Percentiles rank a stretch among this genome's conserved stretches.
These are phyloP conservation scores for Pulchroboletus neoregius DNA, from an alignment of 1,284 basidiomycete genomes.

Conservation along the genomic window DNA sequence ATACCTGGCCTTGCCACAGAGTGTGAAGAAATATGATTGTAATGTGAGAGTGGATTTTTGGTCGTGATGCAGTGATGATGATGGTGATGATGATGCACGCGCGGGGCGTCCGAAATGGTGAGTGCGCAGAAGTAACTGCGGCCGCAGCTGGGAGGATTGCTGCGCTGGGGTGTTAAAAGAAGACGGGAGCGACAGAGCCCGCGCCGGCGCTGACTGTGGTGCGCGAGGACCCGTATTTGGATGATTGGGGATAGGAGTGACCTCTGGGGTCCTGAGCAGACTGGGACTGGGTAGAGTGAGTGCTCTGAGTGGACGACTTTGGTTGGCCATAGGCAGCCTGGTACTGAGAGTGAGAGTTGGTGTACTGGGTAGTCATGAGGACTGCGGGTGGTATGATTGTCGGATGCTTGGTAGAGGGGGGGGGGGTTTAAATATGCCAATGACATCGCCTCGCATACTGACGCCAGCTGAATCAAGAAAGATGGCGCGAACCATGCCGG, in stretches of 20 bases:
- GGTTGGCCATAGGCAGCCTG: slow-evolving; percentile 19
- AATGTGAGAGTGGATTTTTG: background rate
- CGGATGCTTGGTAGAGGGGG: background rate
- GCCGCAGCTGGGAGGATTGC: too few relatives aligned
- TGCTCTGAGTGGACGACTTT: slow-evolving; percentile 26
- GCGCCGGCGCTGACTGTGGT: slow-evolving; percentile 44
- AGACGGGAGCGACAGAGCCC: slow-evolving; percentile 43
- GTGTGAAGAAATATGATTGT: slow-evolving; percentile 3
- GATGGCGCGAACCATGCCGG: slow-evolving; percentile 21
- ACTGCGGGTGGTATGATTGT: background rate
- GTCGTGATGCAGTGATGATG: background rate
- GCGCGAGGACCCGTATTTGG: slow-evolving; percentile 37
- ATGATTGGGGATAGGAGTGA: slow-evolving; percentile 29
- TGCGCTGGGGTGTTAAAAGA: slow-evolving; percentile 40
- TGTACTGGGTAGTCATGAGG: slow-evolving; percentile 40
- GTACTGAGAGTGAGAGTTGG: slow-evolving; percentile 34
- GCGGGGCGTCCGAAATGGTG: too few relatives aligned
- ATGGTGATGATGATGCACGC: background rate
- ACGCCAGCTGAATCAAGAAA: too few relatives aligned
- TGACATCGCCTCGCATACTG: slow-evolving; percentile 29
- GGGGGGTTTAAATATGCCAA: slow-evolving; percentile 26
- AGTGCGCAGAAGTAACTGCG: too few relatives aligned
- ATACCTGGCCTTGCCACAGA: slow-evolving; percentile 1
- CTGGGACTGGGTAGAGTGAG: slow-evolving; percentile 21
- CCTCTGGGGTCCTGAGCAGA: slow-evolving; percentile 20